Evolutionary conservation across 768 basidiomycete genomes (phyloP).

Genomic region (Terana coerulea): DNA sequence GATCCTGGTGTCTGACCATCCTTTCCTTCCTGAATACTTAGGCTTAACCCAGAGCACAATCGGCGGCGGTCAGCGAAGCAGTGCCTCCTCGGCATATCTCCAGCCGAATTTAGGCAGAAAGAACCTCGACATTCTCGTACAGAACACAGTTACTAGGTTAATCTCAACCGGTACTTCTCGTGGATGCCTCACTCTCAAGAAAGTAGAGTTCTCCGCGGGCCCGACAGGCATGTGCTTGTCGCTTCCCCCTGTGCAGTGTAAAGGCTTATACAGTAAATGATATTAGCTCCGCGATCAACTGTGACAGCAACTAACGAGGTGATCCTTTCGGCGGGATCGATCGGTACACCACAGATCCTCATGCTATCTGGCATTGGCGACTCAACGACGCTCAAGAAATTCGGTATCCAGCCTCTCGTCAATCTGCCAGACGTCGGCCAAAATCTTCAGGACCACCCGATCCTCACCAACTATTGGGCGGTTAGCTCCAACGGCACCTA

Average conservation of each 20-base stretch:
- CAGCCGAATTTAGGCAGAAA: constrained; percentile 1
- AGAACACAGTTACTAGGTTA: constrained; percentile 16
- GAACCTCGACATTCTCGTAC: constrained; percentile 19
- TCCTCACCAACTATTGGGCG: constrained; percentile 6
- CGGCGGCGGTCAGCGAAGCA: constrained; percentile 13
- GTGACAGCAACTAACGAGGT: constrained; percentile 28
- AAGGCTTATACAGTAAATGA: not conserved
- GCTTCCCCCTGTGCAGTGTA: not conserved
- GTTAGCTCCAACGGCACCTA: constrained; percentile 15
- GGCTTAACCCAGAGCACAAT: no score
- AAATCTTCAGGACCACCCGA: constrained; percentile 15
- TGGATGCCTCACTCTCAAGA: not conserved
- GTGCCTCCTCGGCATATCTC: constrained; percentile 14
- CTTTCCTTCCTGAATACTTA: not conserved
- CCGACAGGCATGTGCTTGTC: not conserved
- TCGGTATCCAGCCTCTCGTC: not conserved
- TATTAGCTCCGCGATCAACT: not conserved
- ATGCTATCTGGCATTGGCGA: not conserved
- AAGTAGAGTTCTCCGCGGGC: constrained; percentile 2
- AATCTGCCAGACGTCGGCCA: not conserved
- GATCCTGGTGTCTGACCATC: not conserved
- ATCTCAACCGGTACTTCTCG: constrained; percentile 6
- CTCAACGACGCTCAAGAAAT: not conserved
- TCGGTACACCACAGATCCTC: constrained; percentile 31
- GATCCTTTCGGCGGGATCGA: constrained; percentile 17